A percentile compares a stretch with the other conserved stretches of the same genome.
These are phyloP conservation scores for Abortiporus biennis DNA, from an alignment of 1,284 basidiomycete genomes.

Conservation along the genomic window DNA sequence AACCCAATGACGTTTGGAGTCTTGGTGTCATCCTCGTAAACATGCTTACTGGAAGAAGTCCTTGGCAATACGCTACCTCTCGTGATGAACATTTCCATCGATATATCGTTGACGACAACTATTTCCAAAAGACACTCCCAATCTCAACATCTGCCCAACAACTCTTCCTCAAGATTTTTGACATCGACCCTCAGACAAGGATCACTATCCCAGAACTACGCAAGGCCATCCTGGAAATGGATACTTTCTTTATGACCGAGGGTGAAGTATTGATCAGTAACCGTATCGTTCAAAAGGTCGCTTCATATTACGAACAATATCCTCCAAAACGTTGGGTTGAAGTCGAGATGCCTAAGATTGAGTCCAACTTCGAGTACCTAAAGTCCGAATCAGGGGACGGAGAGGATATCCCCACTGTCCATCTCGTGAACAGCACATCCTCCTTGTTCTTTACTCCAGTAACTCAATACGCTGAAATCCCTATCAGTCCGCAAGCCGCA, in stretches of 20 bases:
- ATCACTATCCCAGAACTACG: constrained; percentile 62
- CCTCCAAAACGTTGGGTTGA: not conserved
- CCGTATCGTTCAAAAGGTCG: constrained; percentile 9
- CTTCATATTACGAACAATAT: constrained; percentile 7
- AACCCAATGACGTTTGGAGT: constrained; percentile 23
- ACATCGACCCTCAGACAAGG: constrained; percentile 45
- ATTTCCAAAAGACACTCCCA: constrained; percentile 63
- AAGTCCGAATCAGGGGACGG: too few relatives aligned
- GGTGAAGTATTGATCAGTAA: constrained; percentile 33
- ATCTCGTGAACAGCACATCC: too few relatives aligned
- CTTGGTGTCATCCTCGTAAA: constrained; percentile 40
- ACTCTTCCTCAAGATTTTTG: constrained; percentile 56
- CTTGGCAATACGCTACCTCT: constrained; percentile 76
- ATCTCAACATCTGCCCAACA: constrained; percentile 55
- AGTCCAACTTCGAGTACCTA: not conserved
- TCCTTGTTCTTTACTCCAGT: too few relatives aligned
- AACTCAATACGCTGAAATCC: too few relatives aligned
- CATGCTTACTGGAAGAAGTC: constrained; percentile 82
- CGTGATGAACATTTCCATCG: constrained; percentile 71
- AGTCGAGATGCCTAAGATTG: not conserved
- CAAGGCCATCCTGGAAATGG: constrained; percentile 46
- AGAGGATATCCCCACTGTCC: too few relatives aligned
- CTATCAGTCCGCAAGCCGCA: too few relatives aligned
- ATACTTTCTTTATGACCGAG: constrained; percentile 63
- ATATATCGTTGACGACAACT: constrained; percentile 59